Percentiles rank a stretch among this genome's conserved stretches.
Evolutionary conservation across 257 asterid genomes (phyloP).

Genomic region (Nicotiana noctiflora): DNA sequence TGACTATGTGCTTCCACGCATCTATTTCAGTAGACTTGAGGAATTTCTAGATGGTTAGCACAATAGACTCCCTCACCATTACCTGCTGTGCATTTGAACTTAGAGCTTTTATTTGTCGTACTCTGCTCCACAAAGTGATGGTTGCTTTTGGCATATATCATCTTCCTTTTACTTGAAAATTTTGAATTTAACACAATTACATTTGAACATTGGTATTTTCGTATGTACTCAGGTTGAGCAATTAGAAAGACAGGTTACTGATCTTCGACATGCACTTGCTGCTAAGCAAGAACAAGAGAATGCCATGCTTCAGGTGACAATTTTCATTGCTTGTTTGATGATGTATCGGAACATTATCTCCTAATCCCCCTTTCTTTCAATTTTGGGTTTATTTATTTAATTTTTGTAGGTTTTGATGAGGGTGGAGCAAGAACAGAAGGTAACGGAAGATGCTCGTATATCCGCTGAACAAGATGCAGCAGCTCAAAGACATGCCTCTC

Average conservation of each 20-base stretch:
- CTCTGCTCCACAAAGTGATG: not conserved
- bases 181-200: not conserved
- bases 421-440: slow-evolving; percentile 96
- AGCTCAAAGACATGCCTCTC: slow-evolving; percentile 88
- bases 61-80: not conserved
- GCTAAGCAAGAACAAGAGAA: slow-evolving; percentile 96
- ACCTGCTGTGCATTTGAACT: not conserved
- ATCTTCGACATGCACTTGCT: slow-evolving; percentile 64
- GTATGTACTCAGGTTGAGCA: slow-evolving; percentile 70
- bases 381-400: slow-evolving; percentile 3
- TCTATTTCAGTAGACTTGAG: not conserved
- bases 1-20: slow-evolving; percentile 1
- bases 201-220: slow-evolving; percentile 10
- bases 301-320: slow-evolving; percentile 89
- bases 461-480: slow-evolving; percentile 97
- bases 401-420: slow-evolving; percentile 72
- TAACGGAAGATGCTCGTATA: slow-evolving; percentile 96
- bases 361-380: not conserved
- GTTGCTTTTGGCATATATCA: not conserved
- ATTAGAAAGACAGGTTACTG: slow-evolving; percentile 60
- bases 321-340: slow-evolving; percentile 4
- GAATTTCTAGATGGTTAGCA: slow-evolving; percentile 1
- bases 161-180: not conserved
- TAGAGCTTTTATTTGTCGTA: not conserved
- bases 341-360: not conserved